A percentile compares a stretch with the other conserved stretches of the same genome.
phyloP scores from a whole-genome alignment of 1,139 yeast genomes.

The Blastobotrys ciferrii region DNA sequence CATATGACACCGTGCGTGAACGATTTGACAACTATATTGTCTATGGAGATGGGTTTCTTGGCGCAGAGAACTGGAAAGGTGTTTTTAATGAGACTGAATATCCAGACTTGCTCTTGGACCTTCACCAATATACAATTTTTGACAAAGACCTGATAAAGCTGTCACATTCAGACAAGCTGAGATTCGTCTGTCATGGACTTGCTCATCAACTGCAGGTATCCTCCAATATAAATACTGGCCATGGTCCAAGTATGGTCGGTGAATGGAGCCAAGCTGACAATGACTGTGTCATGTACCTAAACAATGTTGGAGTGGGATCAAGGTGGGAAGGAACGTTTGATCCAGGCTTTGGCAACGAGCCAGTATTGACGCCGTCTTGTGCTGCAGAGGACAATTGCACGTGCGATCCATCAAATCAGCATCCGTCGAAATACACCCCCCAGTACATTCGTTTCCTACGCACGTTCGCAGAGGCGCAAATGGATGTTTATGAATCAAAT shows the following conservation, averaged over 20 bases:
- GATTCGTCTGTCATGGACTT: conserved; percentile 43
- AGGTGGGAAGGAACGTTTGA: conserved; percentile 62
- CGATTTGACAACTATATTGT: conserved; percentile 31
- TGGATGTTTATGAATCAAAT: conserved; percentile 34
- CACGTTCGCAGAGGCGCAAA: conserved; percentile 37
- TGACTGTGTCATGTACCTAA: conserved; percentile 86
- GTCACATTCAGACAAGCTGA: conserved; percentile 45
- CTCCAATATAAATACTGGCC: conserved; percentile 54
- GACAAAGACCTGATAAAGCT: conserved; percentile 56
- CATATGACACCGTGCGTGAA: conserved; percentile 33
- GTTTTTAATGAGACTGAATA: conserved; percentile 50
- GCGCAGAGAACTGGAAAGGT: conserved; percentile 36
- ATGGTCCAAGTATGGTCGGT: conserved; percentile 65
- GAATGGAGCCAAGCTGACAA: conserved; percentile 92
- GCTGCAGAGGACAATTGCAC: conserved; percentile 32
- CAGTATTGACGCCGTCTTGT: conserved; percentile 31
- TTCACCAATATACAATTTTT: conserved; percentile 64
- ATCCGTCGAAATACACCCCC: conserved; percentile 30
- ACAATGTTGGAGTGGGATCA: conserved; percentile 86
- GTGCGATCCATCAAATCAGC: conserved; percentile 31
- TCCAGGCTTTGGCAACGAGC: conserved; percentile 24
- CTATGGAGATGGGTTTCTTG: conserved; percentile 38
- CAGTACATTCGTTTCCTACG: conserved; percentile 32
- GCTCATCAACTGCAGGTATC: conserved; percentile 49
- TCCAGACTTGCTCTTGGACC: conserved; percentile 60